Evolutionary conservation across 1,284 basidiomycete species (phyloP).

Genomic region (Ceratobasidium sp.): DNA sequence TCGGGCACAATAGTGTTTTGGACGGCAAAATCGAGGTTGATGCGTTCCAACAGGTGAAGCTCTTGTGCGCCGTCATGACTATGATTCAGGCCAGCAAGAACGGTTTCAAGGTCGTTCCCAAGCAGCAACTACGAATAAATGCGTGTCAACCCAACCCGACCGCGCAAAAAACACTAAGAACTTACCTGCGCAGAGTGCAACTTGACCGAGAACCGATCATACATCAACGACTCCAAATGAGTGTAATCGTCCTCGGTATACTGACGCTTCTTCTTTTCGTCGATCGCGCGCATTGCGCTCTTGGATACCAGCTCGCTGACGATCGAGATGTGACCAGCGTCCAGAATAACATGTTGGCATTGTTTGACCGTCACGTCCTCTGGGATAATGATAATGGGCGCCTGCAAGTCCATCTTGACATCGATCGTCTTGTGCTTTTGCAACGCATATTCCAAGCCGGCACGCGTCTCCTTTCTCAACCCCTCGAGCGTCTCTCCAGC

Average conservation of each 20-base stretch:
- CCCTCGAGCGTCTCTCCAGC: slow-evolving; percentile 97
- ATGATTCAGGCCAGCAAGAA: slow-evolving; percentile 79
- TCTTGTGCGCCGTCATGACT: slow-evolving; percentile 65
- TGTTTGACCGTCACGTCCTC: slow-evolving; percentile 86
- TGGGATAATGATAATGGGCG: slow-evolving; percentile 97
- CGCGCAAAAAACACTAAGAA: slow-evolving; percentile 25
- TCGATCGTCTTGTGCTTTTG: slow-evolving; percentile 96
- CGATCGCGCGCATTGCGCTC: slow-evolving; percentile 82
- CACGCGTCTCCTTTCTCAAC: slow-evolving; percentile 93
- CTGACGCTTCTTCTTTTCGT: slow-evolving; percentile 86
- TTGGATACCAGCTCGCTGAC: slow-evolving; percentile 92
- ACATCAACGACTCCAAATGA: slow-evolving; percentile 94
- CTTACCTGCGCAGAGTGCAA: slow-evolving; percentile 90
- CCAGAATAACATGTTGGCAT: slow-evolving; percentile 91
- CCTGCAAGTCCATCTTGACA: slow-evolving; percentile 95
- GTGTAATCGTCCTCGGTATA: slow-evolving; percentile 93
- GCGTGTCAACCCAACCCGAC: slow-evolving; percentile 32
- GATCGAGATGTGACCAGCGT: slow-evolving; percentile 97
- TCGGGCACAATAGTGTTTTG: too few species aligned
- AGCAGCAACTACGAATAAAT: slow-evolving; percentile 80
- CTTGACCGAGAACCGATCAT: slow-evolving; percentile 90
- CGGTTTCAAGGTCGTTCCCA: slow-evolving; percentile 86
- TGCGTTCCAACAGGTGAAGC: slow-evolving; percentile 92
- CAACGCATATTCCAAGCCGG: slow-evolving; percentile 94
- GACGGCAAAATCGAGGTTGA: slow-evolving; percentile 90